phyloP scores from a whole-genome alignment of 1,139 yeast genomes.

The Suhomyces bribrorum region DNA sequence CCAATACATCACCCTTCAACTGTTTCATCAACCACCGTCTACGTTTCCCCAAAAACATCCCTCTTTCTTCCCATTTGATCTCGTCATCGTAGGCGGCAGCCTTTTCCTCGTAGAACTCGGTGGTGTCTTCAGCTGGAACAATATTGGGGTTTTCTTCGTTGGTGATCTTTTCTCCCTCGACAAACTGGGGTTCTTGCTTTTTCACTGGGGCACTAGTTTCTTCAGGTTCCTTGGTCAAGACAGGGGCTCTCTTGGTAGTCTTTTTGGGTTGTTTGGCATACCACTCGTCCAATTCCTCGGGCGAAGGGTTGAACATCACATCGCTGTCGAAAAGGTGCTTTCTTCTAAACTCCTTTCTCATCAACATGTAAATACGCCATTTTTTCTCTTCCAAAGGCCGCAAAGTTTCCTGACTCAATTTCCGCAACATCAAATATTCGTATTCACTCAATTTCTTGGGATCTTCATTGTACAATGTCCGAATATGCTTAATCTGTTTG shows the following conservation, averaged over 20 bases:
- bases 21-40: slow-evolving; percentile 83
- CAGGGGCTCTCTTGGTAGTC: slow-evolving; percentile 29
- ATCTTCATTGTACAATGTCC: slow-evolving; percentile 42
- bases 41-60: slow-evolving; percentile 78
- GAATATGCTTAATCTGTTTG: slow-evolving; percentile 52
- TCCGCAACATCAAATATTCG: slow-evolving; percentile 62
- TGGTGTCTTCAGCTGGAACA: slow-evolving; percentile 76
- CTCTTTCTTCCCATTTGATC: slow-evolving; percentile 82
- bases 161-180: slow-evolving; percentile 16
- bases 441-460: slow-evolving; percentile 55
- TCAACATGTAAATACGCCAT: slow-evolving; percentile 51
- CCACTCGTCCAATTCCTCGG: slow-evolving; percentile 49
- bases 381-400: slow-evolving; percentile 59
- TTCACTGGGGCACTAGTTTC: slow-evolving; percentile 19
- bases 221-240: slow-evolving; percentile 22
- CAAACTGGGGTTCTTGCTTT: slow-evolving; percentile 5
- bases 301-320: slow-evolving; percentile 53
- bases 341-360: slow-evolving; percentile 54
- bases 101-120: slow-evolving; percentile 73
- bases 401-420: slow-evolving; percentile 48
- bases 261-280: slow-evolving; percentile 42
- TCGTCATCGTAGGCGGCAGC: slow-evolving; percentile 83
- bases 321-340: slow-evolving; percentile 46
- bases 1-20: slow-evolving; percentile 83
- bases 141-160: slow-evolving; percentile 44